Evolutionary conservation across 768 basidiomycete genomes (phyloP), one percentile per base, ranked within the genome.

Genomic region (Russula sp.): DNA sequence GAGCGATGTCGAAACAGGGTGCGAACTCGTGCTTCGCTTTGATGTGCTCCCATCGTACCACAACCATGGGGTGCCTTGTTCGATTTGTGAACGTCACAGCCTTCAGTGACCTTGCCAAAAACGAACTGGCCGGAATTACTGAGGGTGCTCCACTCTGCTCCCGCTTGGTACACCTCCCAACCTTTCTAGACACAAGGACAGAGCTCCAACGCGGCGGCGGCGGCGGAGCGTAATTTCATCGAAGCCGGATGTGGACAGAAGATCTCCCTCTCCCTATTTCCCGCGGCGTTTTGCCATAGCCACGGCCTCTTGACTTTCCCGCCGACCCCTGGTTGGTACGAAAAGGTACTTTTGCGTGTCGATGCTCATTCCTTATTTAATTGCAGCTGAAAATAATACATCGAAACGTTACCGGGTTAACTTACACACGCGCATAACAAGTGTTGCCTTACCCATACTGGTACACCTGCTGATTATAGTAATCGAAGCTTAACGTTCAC

Each of bases 241-340:
- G 59, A 57, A 45, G 55, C 52, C 35, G 6, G 18, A 47, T 37
- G 35, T 14, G 16, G 52, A 54, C 11, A 47, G 22, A 45, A 52
- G 34, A 31, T n/a, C 59, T 37, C 35, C 52, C 47, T 27, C 47
- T 48, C 47, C 59, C 31, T n/a, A 61, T 22, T 48, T 48, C 52
- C 53, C 45, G 47, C 53, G 60, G 53, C 53, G 53, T 61, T 61
- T 61, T 45, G 37, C 40, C 8, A 32, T 31, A 49, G 14, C 49
- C 49, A 51, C 60, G 60, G 60, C 60, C 53, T 61, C 47, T 61
- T 61, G 60, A 22, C 31, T 18, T 40, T 55, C 59, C 18, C 9
- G 53, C 34, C 35, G 10, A 39, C 20, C 34, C 16, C 3, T 31
- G 16, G 52, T 45, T 31, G 40, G 48, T 35, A 48, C n/a, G 49